phyloP scores from a whole-genome alignment of 345 rosid genomes.

The Citrus trifoliata region DNA sequence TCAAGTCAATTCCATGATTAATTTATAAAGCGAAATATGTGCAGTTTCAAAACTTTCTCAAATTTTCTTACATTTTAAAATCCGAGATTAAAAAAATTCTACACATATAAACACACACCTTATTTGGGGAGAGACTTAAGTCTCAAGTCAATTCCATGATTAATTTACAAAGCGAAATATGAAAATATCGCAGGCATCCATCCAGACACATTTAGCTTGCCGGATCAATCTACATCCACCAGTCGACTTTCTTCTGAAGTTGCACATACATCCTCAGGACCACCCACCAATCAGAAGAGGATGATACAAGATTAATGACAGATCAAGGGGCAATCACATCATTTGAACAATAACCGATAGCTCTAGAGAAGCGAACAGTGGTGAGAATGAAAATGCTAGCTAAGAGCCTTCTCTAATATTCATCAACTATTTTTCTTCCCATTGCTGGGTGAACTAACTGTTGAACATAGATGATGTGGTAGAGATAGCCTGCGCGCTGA shows the following conservation, averaged over 20 bases:
- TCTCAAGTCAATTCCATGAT: neutral
- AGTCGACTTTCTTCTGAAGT: neutral
- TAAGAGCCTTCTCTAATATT: neutral
- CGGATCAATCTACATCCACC: neutral
- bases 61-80: too few species aligned
- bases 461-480: neutral
- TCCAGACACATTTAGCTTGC: neutral
- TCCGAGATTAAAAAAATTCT: too few species aligned
- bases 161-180: neutral
- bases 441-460: neutral
- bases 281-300: neutral
- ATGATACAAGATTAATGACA: too few species aligned
- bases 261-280: neutral
- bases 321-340: neutral
- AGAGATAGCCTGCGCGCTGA: neutral
- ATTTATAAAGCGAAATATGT: too few species aligned
- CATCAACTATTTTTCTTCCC: neutral
- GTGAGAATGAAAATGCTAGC: neutral
- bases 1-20: too few species aligned
- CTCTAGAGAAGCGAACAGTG: neutral
- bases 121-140: too few species aligned
- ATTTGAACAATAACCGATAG: neutral
- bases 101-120: too few species aligned
- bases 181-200: neutral
- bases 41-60: too few species aligned